A percentile compares a stretch with the other conserved stretches of the same genome.
These are phyloP conservation scores for Bipolaris bicolor DNA, from an alignment of 2,329 filamentous ascomycete species.

Conservation along the genomic window DNA sequence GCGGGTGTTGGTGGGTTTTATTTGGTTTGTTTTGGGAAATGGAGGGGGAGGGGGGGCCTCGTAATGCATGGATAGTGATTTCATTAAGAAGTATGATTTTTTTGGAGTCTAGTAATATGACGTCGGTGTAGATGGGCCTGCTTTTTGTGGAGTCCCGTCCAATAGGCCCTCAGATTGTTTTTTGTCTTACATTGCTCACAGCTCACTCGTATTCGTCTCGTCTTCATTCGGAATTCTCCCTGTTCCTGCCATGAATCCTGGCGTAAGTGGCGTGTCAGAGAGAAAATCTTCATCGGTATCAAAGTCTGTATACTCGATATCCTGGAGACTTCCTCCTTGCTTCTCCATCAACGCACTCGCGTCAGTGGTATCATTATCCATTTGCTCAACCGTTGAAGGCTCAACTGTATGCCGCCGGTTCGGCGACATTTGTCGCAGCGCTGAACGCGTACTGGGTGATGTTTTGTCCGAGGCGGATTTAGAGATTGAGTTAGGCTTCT, in stretches of 20 bases:
- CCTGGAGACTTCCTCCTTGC: constrained; percentile 28
- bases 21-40: too few species aligned
- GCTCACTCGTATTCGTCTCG: constrained; percentile 14
- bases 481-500: constrained; percentile 18
- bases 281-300: constrained; percentile 50
- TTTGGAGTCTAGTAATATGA: too few species aligned
- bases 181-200: neutral
- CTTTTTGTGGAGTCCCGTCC: too few species aligned
- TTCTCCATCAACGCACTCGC: constrained; percentile 13
- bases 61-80: too few species aligned
- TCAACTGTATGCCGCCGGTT: constrained; percentile 42
- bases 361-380: constrained; percentile 12
- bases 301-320: constrained; percentile 38
- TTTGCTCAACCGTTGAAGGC: constrained; percentile 26
- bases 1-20: too few species aligned
- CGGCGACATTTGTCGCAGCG: constrained; percentile 42
- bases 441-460: constrained; percentile 35
- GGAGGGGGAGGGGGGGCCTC: too few species aligned
- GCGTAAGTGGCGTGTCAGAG: constrained; percentile 47
- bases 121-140: too few species aligned
- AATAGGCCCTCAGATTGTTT: too few species aligned
- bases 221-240: constrained; percentile 30
- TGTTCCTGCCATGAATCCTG: constrained; percentile 33
- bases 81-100: too few species aligned
- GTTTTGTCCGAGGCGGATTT: constrained; percentile 24